Percentiles rank a stretch among this genome's conserved stretches.
Evolutionary conservation across 2,329 filamentous ascomycete species (phyloP).

Genomic region (Claviceps purpurea): DNA sequence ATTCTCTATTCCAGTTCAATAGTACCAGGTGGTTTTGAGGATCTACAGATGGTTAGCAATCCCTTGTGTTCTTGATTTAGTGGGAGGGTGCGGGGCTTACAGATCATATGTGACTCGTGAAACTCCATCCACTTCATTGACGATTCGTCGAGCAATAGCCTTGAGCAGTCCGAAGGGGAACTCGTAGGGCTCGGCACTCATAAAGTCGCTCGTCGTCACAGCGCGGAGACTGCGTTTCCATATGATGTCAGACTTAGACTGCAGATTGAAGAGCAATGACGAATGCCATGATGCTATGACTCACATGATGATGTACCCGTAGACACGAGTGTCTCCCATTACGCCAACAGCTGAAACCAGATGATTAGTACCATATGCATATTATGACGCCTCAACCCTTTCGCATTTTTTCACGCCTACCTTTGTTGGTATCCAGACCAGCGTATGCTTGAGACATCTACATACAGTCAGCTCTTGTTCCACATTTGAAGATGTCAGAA

Average conservation of each 20-base stretch:
- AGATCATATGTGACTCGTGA: conserved; percentile 54
- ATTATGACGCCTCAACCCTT: too few species aligned
- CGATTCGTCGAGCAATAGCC: not conserved
- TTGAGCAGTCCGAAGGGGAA: conserved; percentile 54
- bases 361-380: not conserved
- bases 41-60: not conserved
- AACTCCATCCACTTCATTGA: conserved; percentile 53
- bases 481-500: not conserved
- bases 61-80: not conserved
- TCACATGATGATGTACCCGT: conserved; percentile 18
- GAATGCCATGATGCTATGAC: not conserved
- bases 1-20: conserved; percentile 49
- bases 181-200: conserved; percentile 59
- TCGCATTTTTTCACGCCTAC: conserved; percentile 1
- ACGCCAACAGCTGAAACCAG: conserved; percentile 6
- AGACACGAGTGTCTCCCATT: conserved; percentile 16
- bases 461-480: conserved; percentile 4
- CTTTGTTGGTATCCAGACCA: conserved; percentile 12
- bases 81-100: conserved; percentile 13
- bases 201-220: conserved; percentile 6
- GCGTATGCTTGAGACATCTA: conserved; percentile 17
- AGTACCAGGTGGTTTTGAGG: conserved; percentile 50
- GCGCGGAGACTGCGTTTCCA: conserved; percentile 2
- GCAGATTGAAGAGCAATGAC: not conserved
- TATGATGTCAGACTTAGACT: not conserved